Evolutionary conservation across 805 yeast species (phyloP).

Genomic region (Tetrapisispora taiwanensis): DNA sequence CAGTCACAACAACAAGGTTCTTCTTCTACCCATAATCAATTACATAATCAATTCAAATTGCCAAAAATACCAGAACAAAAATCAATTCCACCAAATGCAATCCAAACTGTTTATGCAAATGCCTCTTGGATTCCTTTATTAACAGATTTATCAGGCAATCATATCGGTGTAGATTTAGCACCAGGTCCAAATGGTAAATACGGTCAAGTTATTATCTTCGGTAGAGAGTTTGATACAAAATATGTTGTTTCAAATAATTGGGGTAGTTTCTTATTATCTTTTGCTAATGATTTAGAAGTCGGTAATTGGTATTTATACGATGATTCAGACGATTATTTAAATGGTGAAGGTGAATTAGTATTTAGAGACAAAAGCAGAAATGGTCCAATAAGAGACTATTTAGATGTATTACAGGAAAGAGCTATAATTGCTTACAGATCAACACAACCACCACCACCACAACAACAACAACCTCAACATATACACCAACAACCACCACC

Average conservation of each 20-base stretch:
- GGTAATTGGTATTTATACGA: slow-evolving; percentile 71
- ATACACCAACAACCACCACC: neutral
- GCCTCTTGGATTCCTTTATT: slow-evolving; percentile 86
- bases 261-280: slow-evolving; percentile 75
- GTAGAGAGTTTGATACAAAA: slow-evolving; percentile 88
- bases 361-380: slow-evolving; percentile 49
- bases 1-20: slow-evolving; percentile 10
- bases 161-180: slow-evolving; percentile 79
- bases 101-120: slow-evolving; percentile 76
- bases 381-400: slow-evolving; percentile 35
- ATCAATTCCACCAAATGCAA: slow-evolving; percentile 66
- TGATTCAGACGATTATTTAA: slow-evolving; percentile 54
- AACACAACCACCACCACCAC: slow-evolving; percentile 1
- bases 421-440: slow-evolving; percentile 14
- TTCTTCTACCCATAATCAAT: slow-evolving; percentile 4
- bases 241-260: slow-evolving; percentile 78
- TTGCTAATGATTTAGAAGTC: slow-evolving; percentile 79
- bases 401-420: slow-evolving; percentile 33
- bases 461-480: neutral
- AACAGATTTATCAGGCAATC: slow-evolving; percentile 84
- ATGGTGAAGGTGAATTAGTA: slow-evolving; percentile 68
- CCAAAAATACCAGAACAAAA: slow-evolving; percentile 42
- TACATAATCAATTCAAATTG: slow-evolving; percentile 30
- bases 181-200: slow-evolving; percentile 69
- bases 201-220: slow-evolving; percentile 90